These are phyloP conservation scores for Botryobasidium botryosum DNA, from an alignment of 768 basidiomycete genomes.

Conservation along the genomic window DNA sequence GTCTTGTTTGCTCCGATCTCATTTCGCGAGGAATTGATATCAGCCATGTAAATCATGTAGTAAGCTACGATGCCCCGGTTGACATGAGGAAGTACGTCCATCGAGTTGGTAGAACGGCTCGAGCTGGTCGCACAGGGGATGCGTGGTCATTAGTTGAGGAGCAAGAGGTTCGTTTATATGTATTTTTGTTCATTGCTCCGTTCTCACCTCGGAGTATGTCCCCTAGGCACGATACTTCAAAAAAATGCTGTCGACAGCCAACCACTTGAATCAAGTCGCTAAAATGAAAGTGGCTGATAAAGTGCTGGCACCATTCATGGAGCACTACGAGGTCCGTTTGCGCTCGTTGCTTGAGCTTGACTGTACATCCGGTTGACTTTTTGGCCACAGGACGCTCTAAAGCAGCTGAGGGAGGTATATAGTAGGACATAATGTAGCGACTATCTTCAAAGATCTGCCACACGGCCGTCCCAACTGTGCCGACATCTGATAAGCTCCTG, in stretches of 20 bases:
- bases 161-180: conserved; percentile 45
- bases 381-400: too few relatives aligned
- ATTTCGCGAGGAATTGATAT: conserved; percentile 95
- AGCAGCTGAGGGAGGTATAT: too few relatives aligned
- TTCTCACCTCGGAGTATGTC: neutral
- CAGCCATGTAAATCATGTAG: conserved; percentile 77
- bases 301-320: conserved; percentile 36
- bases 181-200: neutral
- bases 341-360: too few relatives aligned
- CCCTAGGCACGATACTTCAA: conserved; percentile 76
- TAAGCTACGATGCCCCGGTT: conserved; percentile 91
- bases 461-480: too few relatives aligned
- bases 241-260: conserved; percentile 52
- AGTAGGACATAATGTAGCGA: too few relatives aligned
- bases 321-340: conserved; percentile 64
- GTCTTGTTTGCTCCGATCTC: conserved; percentile 90
- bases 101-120: conserved; percentile 87
- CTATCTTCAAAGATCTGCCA: too few relatives aligned
- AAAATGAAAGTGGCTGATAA: conserved; percentile 45
- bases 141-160: conserved; percentile 95
- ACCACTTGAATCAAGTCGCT: conserved; percentile 52
- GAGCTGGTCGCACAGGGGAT: conserved; percentile 74
- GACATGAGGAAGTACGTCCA: conserved; percentile 98
- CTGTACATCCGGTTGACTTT: too few relatives aligned
- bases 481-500: too few relatives aligned